A percentile compares a stretch with the other conserved stretches of the same genome.
phyloP scores from a whole-genome alignment of 129 eudicot species.

The Scalesia atractyloides region DNA sequence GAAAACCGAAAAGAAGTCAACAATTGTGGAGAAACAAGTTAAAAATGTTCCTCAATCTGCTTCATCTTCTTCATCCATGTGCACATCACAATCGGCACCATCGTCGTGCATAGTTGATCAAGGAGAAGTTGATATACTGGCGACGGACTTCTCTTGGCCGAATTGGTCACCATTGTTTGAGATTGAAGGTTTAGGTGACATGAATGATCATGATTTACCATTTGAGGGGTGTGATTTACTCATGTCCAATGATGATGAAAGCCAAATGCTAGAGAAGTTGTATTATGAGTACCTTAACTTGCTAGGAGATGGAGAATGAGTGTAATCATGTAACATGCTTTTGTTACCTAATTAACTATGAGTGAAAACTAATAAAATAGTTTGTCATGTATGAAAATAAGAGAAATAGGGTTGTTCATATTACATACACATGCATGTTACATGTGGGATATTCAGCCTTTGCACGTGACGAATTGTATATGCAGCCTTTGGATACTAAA shows the following conservation, averaged over 20 bases:
- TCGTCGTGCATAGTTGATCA: conserved; percentile 2
- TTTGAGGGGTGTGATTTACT: conserved; percentile 8
- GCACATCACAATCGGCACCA: conserved; percentile 5
- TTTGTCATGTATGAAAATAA: too few relatives aligned
- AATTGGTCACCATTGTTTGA: conserved; percentile 22
- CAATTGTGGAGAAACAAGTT: background rate
- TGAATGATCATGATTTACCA: background rate
- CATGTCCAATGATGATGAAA: conserved; percentile 16
- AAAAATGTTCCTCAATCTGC: conserved; percentile 10
- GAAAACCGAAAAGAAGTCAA: conserved; percentile 16
- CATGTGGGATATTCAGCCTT: too few relatives aligned
- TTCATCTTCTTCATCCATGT: conserved; percentile 20
- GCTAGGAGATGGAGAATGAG: conserved; percentile 9
- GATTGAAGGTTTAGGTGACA: conserved; percentile 4
- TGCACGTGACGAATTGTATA: too few relatives aligned
- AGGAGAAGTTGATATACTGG: background rate
- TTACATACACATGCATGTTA: too few relatives aligned
- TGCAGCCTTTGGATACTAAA: too few relatives aligned
- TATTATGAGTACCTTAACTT: conserved; percentile 21
- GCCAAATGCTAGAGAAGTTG: conserved; percentile 23
- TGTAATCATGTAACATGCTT: background rate
- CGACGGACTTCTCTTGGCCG: conserved; percentile 18
- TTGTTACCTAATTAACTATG: too few relatives aligned
- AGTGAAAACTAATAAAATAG: too few relatives aligned
- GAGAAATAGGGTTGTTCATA: too few relatives aligned